Evolutionary conservation across 352 stramenopile genomes (phyloP), one percentile per base, ranked within the genome.

Genomic region (Phytophthora kernoviae): DNA sequence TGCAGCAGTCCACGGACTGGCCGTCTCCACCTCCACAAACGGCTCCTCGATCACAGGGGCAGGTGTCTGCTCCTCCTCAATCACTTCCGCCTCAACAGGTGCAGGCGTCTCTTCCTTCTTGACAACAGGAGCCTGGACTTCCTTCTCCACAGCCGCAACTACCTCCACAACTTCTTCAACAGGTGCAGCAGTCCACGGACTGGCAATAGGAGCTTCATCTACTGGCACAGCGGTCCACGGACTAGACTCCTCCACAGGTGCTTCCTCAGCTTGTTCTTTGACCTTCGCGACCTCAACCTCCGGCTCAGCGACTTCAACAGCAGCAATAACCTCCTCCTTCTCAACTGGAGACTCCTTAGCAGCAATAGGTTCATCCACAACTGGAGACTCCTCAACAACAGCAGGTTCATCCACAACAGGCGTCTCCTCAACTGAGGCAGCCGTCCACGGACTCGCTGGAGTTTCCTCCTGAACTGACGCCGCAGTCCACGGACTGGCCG

Each of bases 181-280:
- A 3, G 36, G 3, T 18, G 36, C n/a, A 5, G 24, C 33, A 45
- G 42, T 32, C 27, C 34, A 41, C 6, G 34, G 34, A n/a, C 34
- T 41, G 18, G 15, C 24, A 22, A 39, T 10, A 1, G 55, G 47
- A 41, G 67, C 50, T 21, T 77, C 47, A 37, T 79, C 60, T 24
- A 69, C 52, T 21, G 69, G 62, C 11, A 58, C 58, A 40, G 62
- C 47, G 26, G 73, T 81, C 68, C 68, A 81, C 11, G 68, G 39
- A 22, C 62, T 69, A 33, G 48, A 32, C 22, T 27, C 4, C 41
- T 47, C 41, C 33, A 39, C 33, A 2, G 33, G 33, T 14, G 33
- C 9, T 14, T 39, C 33, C 33, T 39, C 8, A 1, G 46, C 53
- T 26, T 45, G 18, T 27, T 62, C 58, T 32, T 57, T 51, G 18